Evolutionary conservation across 352 stramenopile species (phyloP).

Genomic region (Phytophthora cactorum): DNA sequence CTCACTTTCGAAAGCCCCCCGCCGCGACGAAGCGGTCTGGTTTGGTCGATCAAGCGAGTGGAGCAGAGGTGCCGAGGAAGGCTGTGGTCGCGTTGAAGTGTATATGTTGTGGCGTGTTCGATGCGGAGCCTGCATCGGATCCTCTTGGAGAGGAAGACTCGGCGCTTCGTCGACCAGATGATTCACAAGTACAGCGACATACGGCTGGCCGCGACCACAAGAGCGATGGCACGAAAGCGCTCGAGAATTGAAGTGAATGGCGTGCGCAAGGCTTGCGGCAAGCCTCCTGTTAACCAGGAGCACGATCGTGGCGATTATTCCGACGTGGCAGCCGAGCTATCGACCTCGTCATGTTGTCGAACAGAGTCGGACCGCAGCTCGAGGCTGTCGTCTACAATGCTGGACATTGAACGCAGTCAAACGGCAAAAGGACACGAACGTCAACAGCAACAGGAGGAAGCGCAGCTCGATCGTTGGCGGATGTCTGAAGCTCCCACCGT

Average conservation of each 20-base stretch:
- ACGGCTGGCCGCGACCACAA: conserved; percentile 24
- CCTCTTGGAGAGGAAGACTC: conserved; percentile 40
- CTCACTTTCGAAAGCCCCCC: conserved; percentile 27
- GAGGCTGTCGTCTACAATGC: conserved; percentile 17
- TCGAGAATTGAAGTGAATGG: conserved; percentile 19
- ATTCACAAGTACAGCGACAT: conserved; percentile 43
- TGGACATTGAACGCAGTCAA: conserved; percentile 24
- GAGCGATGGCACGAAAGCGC: conserved; percentile 26
- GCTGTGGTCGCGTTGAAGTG: conserved; percentile 7
- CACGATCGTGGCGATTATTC: conserved; percentile 20
- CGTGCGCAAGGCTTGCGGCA: not conserved
- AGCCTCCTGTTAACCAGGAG: conserved; percentile 19
- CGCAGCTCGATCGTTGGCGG: conserved; percentile 22
- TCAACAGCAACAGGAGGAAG: conserved; percentile 27
- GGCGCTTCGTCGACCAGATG: conserved; percentile 40
- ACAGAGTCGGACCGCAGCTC: conserved; percentile 32
- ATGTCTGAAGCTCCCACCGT: conserved; percentile 22
- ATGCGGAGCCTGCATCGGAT: conserved; percentile 41
- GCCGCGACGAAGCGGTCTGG: conserved; percentile 1
- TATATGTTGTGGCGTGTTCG: conserved; percentile 34
- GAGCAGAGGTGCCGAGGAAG: conserved; percentile 1
- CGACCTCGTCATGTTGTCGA: conserved; percentile 32
- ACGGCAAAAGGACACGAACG: conserved; percentile 11
- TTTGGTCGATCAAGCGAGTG: not conserved
- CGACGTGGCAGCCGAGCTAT: conserved; percentile 19